Evolutionary conservation across 164 flowering plant genomes (phyloP).

Genomic region (Vitis riparia): DNA sequence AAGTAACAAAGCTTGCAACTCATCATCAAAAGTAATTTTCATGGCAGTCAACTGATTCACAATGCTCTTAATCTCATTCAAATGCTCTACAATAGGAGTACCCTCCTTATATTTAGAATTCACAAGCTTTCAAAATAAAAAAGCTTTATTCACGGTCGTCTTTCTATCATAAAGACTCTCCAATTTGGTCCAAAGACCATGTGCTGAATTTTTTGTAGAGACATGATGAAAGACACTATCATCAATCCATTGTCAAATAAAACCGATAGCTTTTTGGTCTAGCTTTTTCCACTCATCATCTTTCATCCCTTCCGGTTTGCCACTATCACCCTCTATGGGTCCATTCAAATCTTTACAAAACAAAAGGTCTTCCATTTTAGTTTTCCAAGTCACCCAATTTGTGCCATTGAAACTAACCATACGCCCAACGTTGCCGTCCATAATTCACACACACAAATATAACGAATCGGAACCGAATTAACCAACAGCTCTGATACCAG

Average conservation of each 20-base stretch:
- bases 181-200: not conserved
- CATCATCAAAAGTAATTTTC: slow-evolving; percentile 7
- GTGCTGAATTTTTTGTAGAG: not conserved
- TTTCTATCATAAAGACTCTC: slow-evolving; percentile 13
- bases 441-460: too few relatives aligned
- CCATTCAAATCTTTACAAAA: slow-evolving; percentile 9
- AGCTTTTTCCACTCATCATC: not conserved
- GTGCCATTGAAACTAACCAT: too few relatives aligned
- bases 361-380: slow-evolving; percentile 2
- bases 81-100: not conserved
- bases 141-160: slow-evolving; percentile 1
- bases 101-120: not conserved
- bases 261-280: not conserved
- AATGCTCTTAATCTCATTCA: not conserved
- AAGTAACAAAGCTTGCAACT: slow-evolving; percentile 5
- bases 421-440: too few relatives aligned
- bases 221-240: slow-evolving; percentile 1
- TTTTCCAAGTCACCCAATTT: not conserved
- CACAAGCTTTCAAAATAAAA: slow-evolving; percentile 5
- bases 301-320: not conserved
- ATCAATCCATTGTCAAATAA: too few relatives aligned
- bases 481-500: too few relatives aligned
- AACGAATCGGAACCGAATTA: too few relatives aligned
- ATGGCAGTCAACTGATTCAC: not conserved
- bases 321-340: slow-evolving; percentile 3